Evolutionary conservation across 2,329 filamentous ascomycete genomes (phyloP), one percentile per base, ranked within the genome.

Genomic region (Colletotrichum sidae): DNA sequence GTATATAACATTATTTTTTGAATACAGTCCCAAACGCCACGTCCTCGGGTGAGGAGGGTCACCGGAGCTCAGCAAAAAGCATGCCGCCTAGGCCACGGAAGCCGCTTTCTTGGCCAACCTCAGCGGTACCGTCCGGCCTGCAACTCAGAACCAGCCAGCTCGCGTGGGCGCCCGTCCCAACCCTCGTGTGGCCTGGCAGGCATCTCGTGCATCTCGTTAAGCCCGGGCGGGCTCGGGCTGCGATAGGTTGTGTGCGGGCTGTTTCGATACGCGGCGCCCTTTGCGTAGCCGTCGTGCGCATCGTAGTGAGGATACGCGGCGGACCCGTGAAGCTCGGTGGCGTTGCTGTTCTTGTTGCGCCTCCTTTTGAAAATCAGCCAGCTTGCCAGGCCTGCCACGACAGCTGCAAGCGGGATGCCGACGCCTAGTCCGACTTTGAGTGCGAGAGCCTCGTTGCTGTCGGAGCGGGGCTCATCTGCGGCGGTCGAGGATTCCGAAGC

Each of bases 381-480:
- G 11, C 39, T 55, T 8, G 33, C 52, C 4, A 47, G n/a, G 6
- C 9, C 53, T 8, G 34, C 34, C 4, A 55, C 6, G 11, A 46
- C 13, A 4, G 42, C 53, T n/a, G 13, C 42, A 0, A 55, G 25
- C 4, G 53, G 53, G 10, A 38, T 55, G 6, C 53, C 42, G 17
- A 55, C 41, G 12, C 42, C 34, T 9, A 55, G 53, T 6, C 53
- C 53, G n/a, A 55, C 33, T 38, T 55, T 55, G n/a, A 46, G 53
- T 25, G 42, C 53, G n/a, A 55, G 34, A 46, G 41, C 13, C 33
- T 55, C 42, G 10, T 8, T 25, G 17, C 25, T 34, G 2, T 13
- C 52, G 6, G 9, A n/a, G 4, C 39, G 9, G 8, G 52, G 17
- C 12, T 15, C n/a, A 39, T 38, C 8, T 12, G 49, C 13, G 12